Conservation (phyloP, 768 basidiomycete species). For the Pleurotus giganteus region DNA sequence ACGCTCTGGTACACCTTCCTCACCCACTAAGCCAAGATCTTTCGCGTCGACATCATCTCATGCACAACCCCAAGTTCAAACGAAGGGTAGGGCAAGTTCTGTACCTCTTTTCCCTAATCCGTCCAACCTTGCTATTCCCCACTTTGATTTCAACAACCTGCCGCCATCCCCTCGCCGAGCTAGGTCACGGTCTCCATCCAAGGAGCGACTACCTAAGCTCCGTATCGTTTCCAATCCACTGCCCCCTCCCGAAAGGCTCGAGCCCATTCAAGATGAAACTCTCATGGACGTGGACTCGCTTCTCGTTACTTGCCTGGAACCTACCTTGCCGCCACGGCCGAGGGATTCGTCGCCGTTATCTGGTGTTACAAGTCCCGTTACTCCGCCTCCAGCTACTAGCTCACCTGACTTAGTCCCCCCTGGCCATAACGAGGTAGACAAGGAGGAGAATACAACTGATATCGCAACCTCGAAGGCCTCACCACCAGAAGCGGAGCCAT, state of each 20-base stretch:
- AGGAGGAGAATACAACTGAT: neutral
- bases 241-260: slow-evolving; percentile 13
- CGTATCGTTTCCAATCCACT: slow-evolving; percentile 24
- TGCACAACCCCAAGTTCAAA: slow-evolving; percentile 19
- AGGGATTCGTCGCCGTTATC: slow-evolving; percentile 23
- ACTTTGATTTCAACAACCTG: slow-evolving; percentile 42
- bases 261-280: slow-evolving; percentile 25
- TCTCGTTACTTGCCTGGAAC: slow-evolving; percentile 14
- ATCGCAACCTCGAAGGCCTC: no score
- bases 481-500: no score
- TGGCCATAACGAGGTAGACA: neutral
- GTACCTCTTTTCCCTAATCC: slow-evolving; percentile 39
- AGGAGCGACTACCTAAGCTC: slow-evolving; percentile 32
- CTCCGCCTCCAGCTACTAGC: slow-evolving; percentile 10
- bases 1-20: slow-evolving; percentile 12
- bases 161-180: slow-evolving; percentile 38
- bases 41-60: slow-evolving; percentile 15
- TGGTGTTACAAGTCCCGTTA: slow-evolving; percentile 11
- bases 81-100: slow-evolving; percentile 38
- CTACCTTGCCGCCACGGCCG: slow-evolving; percentile 20
- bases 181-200: slow-evolving; percentile 37
- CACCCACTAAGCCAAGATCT: slow-evolving; percentile 28
- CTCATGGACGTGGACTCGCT: slow-evolving; percentile 15
- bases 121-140: slow-evolving; percentile 23
- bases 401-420: neutral